phyloP scores from a whole-genome alignment of 805 yeast genomes.

The fission yeast (Schizosaccharomyces pombe) region DNA sequence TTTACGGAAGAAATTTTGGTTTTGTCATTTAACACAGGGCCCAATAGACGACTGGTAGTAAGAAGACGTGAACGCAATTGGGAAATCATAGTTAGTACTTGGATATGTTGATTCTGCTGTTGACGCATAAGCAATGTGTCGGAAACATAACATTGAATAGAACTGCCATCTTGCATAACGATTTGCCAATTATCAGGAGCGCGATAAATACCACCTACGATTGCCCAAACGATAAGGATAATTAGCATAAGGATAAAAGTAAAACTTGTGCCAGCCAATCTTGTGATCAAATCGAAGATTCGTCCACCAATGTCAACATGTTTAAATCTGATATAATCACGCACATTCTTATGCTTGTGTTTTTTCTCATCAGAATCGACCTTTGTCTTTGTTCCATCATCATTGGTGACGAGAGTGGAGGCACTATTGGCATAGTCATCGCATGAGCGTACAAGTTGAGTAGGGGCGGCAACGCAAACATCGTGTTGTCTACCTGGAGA shows the following conservation, averaged over 20 bases:
- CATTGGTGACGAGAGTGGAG: not conserved
- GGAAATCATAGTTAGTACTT: conserved; percentile 4
- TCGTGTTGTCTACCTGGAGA: not conserved
- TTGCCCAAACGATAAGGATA: conserved; percentile 7
- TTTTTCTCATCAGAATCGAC: not conserved
- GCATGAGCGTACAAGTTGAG: not conserved
- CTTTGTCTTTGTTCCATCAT: not conserved
- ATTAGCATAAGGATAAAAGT: conserved; percentile 6
- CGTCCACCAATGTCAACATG: conserved; percentile 4
- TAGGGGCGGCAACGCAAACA: not conserved
- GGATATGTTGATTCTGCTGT: conserved; percentile 5
- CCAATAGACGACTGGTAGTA: conserved; percentile 4
- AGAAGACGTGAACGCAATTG: conserved; percentile 6
- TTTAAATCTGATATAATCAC: not conserved
- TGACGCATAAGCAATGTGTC: conserved; percentile 8
- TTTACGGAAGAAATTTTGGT: not conserved
- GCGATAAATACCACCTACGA: conserved; percentile 5
- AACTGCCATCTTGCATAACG: conserved; percentile 6
- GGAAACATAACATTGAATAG: conserved; percentile 5
- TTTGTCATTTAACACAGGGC: not conserved
- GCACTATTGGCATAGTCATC: not conserved
- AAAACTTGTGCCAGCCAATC: conserved; percentile 5
- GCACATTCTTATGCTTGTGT: not conserved
- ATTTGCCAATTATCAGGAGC: conserved; percentile 6
- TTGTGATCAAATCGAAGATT: conserved; percentile 5